Conservation (phyloP, 129 eudicot species). For the Lactuca saligna region DNA sequence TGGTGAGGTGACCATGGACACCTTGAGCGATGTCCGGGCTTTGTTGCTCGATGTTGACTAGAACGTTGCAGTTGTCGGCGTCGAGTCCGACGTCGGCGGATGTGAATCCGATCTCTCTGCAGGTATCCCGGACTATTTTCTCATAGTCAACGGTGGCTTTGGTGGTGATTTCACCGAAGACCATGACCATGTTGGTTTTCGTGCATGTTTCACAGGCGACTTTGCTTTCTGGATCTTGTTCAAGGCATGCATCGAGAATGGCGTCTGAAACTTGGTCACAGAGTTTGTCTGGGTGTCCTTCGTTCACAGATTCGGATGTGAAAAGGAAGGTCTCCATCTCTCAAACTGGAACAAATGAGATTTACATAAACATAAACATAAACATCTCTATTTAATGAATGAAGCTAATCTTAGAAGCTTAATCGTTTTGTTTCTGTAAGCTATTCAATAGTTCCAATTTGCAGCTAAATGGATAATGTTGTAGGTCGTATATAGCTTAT, state of each 20-base stretch:
- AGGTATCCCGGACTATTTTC: conserved; percentile 57
- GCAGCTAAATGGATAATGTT: background rate
- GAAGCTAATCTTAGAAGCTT: conserved; percentile 1
- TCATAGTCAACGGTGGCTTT: conserved; percentile 56
- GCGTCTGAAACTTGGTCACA: conserved; percentile 69
- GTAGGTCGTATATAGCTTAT: no score
- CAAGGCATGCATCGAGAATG: conserved; percentile 65
- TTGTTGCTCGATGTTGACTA: conserved; percentile 63
- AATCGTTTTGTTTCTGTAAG: conserved; percentile 8
- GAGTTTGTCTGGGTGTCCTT: conserved; percentile 71
- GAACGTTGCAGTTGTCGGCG: conserved; percentile 60
- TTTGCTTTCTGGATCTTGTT: conserved; percentile 64
- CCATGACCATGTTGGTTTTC: conserved; percentile 67
- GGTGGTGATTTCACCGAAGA: conserved; percentile 65
- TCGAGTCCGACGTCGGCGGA: conserved; percentile 71
- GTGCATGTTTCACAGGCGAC: conserved; percentile 69
- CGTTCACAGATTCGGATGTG: conserved; percentile 69
- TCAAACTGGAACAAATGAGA: conserved; percentile 9
- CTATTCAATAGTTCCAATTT: background rate
- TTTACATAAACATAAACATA: no score
- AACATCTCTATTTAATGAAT: no score
- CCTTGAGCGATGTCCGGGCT: conserved; percentile 69
- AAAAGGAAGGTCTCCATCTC: conserved; percentile 70
- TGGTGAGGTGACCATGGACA: conserved; percentile 66
- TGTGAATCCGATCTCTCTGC: conserved; percentile 62